phyloP scores from a whole-genome alignment of 257 asterid genomes.

The Misopates orontium region DNA sequence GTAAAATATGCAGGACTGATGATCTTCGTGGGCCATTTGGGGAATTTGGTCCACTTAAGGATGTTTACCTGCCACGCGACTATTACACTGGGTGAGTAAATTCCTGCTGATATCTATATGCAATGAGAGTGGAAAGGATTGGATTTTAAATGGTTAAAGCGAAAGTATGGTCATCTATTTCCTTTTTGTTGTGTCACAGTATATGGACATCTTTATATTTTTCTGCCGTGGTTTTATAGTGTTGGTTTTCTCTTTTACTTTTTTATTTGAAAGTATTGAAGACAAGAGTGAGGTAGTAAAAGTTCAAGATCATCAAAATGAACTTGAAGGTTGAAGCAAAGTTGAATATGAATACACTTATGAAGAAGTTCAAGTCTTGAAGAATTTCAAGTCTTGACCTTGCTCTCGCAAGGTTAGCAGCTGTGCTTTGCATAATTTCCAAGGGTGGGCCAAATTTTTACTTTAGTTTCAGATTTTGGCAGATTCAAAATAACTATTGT shows the following conservation, averaged over 20 bases:
- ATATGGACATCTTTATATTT: constrained; percentile 7
- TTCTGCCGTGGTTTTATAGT: constrained; percentile 33
- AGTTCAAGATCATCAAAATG: constrained; percentile 56
- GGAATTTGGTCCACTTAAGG: constrained; percentile 72
- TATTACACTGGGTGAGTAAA: constrained; percentile 60
- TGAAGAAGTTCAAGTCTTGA: constrained; percentile 44
- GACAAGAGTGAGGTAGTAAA: constrained; percentile 58
- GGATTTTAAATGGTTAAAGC: constrained; percentile 9
- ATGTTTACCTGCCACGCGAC: constrained; percentile 61
- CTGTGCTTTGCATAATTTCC: constrained; percentile 23
- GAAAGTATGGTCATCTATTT: not conserved
- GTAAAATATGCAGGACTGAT: constrained; percentile 44
- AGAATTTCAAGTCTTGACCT: constrained; percentile 45
- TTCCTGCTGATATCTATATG: not conserved
- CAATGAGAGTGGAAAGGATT: not conserved
- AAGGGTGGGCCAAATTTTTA: constrained; percentile 22
- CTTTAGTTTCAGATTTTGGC: not conserved
- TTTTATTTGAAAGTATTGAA: constrained; percentile 54
- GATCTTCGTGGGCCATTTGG: constrained; percentile 72
- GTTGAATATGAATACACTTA: constrained; percentile 45
- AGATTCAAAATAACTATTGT: not conserved
- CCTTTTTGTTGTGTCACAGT: constrained; percentile 1
- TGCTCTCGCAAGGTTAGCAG: constrained; percentile 50
- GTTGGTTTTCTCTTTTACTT: constrained; percentile 23
- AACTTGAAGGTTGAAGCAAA: constrained; percentile 63